phyloP scores from a whole-genome alignment of 345 rosid genomes.

The Salix suchowensis region DNA sequence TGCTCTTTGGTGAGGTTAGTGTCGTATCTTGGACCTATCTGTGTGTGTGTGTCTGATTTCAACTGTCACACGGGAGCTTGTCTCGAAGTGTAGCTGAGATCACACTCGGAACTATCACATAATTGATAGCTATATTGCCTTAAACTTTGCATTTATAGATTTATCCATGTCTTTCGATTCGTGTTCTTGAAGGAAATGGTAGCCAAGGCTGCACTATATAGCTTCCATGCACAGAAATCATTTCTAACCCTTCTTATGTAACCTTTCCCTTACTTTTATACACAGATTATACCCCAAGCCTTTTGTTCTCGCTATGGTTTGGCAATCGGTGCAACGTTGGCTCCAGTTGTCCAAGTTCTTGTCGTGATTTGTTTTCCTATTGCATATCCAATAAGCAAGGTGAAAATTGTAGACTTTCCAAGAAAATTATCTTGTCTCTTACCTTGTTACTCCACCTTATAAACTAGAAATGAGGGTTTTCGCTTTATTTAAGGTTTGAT shows the following conservation, averaged over 20 bases:
- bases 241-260: not conserved
- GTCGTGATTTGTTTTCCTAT: constrained; percentile 83
- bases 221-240: too few relatives aligned
- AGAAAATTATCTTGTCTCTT: not conserved
- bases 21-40: not conserved
- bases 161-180: too few relatives aligned
- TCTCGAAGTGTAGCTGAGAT: too few relatives aligned
- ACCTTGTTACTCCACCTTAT: not conserved
- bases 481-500: not conserved
- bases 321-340: constrained; percentile 83
- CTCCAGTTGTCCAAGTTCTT: constrained; percentile 74
- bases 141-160: too few relatives aligned
- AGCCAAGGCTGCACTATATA: too few relatives aligned
- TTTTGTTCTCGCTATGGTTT: constrained; percentile 87
- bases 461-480: too few relatives aligned
- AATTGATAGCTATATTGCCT: too few relatives aligned
- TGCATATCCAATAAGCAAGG: constrained; percentile 98
- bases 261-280: not conserved
- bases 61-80: too few relatives aligned
- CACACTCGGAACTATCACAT: too few relatives aligned
- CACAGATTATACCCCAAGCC: constrained; percentile 86
- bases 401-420: constrained; percentile 11
- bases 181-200: not conserved
- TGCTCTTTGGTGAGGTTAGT: constrained; percentile 86
- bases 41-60: too few relatives aligned